These are phyloP conservation scores for Brassica balearica DNA, from an alignment of 441 rosid species.

Conservation along the genomic window DNA sequence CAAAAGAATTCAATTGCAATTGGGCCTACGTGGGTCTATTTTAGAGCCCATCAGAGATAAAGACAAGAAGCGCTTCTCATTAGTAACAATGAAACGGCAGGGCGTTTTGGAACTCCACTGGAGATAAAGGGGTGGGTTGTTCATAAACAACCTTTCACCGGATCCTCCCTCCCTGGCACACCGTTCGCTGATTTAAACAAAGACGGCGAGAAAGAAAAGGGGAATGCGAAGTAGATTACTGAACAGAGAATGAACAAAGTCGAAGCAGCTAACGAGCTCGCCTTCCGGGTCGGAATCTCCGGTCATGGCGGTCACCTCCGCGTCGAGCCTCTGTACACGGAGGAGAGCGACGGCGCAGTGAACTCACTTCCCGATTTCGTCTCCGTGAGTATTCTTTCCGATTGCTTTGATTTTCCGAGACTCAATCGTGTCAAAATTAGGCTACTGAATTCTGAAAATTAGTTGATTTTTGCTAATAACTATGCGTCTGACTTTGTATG, in stretches of 20 bases:
- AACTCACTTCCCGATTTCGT: slow-evolving; percentile 88
- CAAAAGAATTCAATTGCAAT: too few species aligned
- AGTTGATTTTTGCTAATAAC: not conserved
- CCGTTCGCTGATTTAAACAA: slow-evolving; percentile 25
- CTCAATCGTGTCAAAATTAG: not conserved
- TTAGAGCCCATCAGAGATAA: slow-evolving; percentile 9
- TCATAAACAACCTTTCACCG: slow-evolving; percentile 10
- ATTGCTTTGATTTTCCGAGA: not conserved
- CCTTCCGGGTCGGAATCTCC: slow-evolving; percentile 90
- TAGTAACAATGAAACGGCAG: slow-evolving; percentile 20
- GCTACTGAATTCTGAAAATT: not conserved
- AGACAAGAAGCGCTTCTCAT: not conserved
- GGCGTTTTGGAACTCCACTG: slow-evolving; percentile 12
- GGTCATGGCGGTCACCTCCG: slow-evolving; percentile 94
- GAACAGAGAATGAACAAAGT: slow-evolving; percentile 59
- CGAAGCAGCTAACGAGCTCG: slow-evolving; percentile 70
- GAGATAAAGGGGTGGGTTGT: slow-evolving; percentile 4
- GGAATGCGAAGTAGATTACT: slow-evolving; percentile 23
- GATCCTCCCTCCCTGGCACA: not conserved
- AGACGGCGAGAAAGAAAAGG: slow-evolving; percentile 13
- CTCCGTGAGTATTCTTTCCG: slow-evolving; percentile 56
- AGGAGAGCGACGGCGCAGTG: slow-evolving; percentile 67
- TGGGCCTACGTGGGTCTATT: not conserved
- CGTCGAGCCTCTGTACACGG: slow-evolving; percentile 82
- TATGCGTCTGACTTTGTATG: slow-evolving; percentile 6